Evolutionary conservation across 495 filamentous ascomycete genomes (phyloP).

Genomic region (Halenospora varia): DNA sequence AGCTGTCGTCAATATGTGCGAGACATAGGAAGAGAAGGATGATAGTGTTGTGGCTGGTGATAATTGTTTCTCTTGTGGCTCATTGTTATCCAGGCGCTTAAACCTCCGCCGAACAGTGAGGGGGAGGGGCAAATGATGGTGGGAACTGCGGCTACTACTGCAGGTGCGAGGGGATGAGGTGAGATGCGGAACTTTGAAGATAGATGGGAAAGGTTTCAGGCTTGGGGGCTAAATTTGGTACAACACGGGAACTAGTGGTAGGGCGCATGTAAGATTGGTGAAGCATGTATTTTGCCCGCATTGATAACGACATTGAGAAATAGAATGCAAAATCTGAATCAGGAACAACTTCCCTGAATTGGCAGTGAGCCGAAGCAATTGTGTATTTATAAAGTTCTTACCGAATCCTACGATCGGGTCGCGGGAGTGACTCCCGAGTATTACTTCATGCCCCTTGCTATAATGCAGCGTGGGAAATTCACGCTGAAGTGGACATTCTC

Average conservation of each 20-base stretch:
- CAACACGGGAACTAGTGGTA: background rate
- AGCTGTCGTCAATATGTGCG: no score
- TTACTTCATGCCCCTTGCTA: no score
- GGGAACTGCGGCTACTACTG: background rate
- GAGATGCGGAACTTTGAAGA: background rate
- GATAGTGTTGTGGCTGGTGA: background rate
- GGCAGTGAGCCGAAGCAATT: no score
- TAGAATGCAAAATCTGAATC: background rate
- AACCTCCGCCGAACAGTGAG: no score
- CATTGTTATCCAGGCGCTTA: no score
- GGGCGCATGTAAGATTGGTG: background rate
- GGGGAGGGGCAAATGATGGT: no score
- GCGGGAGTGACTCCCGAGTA: no score
- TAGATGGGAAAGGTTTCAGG: background rate
- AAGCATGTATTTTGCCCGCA: background rate
- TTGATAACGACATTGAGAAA: background rate
- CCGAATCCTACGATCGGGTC: no score
- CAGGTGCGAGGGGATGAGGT: background rate
- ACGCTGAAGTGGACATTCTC: no score
- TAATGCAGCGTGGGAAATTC: no score
- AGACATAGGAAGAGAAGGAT: background rate
- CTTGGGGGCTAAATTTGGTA: background rate
- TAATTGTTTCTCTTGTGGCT: background rate
- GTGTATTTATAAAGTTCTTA: no score
- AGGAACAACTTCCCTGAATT: no score